Conservation (phyloP, 2,329 filamentous ascomycete genomes). For the Ascochyta koolunga region DNA sequence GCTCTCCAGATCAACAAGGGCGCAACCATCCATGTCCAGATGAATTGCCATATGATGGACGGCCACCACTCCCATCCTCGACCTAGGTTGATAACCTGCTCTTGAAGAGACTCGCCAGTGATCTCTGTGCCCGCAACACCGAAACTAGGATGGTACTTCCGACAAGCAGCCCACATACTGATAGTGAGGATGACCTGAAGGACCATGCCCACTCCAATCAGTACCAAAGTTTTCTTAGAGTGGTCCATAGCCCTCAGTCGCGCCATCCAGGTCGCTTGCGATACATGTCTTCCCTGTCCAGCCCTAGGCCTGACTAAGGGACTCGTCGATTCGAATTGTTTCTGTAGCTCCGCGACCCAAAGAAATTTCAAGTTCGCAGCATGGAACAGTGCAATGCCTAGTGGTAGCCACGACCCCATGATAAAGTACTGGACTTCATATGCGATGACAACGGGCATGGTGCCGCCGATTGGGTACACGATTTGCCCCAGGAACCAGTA, state of each 20-base stretch:
- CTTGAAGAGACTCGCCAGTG: constrained; percentile 15
- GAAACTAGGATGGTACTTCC: constrained; percentile 26
- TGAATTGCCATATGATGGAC: constrained; percentile 24
- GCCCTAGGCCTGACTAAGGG: not conserved
- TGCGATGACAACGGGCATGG: constrained; percentile 21
- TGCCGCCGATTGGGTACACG: constrained; percentile 19
- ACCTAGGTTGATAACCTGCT: constrained; percentile 23
- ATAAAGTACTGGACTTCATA: constrained; percentile 25
- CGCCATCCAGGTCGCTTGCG: constrained; percentile 3
- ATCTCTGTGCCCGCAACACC: constrained; percentile 24
- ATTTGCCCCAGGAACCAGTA: constrained; percentile 28
- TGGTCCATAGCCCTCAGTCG: constrained; percentile 2
- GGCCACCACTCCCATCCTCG: constrained; percentile 33
- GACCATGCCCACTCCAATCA: constrained; percentile 8
- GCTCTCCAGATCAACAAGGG: constrained; percentile 23
- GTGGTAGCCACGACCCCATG: constrained; percentile 28
- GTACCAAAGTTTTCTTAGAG: constrained; percentile 7
- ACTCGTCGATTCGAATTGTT: constrained; percentile 10
- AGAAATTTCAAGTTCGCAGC: constrained; percentile 24
- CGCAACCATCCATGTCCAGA: constrained; percentile 29
- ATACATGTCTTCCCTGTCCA: not conserved
- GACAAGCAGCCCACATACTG: constrained; percentile 19
- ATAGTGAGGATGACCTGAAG: constrained; percentile 9
- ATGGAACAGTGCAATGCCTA: constrained; percentile 29
- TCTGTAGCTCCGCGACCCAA: constrained; percentile 22